Conservation (phyloP, 306 rosid genomes). For the Cicer chorassanicum region DNA sequence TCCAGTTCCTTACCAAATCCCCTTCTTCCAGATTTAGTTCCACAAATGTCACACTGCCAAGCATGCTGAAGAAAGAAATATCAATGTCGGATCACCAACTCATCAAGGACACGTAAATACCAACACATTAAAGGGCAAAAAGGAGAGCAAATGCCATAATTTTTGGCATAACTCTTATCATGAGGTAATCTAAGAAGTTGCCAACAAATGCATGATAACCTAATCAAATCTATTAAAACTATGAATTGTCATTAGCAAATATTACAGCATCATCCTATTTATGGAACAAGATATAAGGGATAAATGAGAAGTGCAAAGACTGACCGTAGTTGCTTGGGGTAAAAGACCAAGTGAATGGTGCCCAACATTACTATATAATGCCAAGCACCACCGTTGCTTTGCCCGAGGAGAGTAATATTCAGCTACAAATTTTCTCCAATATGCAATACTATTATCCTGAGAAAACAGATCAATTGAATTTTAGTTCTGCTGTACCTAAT, state of each 20-base stretch:
- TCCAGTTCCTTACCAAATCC: slow-evolving; percentile 79
- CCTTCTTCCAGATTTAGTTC: slow-evolving; percentile 94
- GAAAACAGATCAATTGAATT: slow-evolving; percentile 37
- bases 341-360: slow-evolving; percentile 92
- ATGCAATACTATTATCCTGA: slow-evolving; percentile 92
- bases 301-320: slow-evolving; percentile 39
- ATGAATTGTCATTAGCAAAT: background rate
- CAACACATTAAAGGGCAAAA: background rate
- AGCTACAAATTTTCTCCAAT: slow-evolving; percentile 97
- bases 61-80: slow-evolving; percentile 68
- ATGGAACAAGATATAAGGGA: slow-evolving; percentile 4
- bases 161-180: background rate
- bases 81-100: slow-evolving; percentile 30
- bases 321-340: slow-evolving; percentile 92
- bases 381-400: slow-evolving; percentile 95
- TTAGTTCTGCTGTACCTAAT: background rate
- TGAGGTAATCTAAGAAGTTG: background rate
- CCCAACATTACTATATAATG: slow-evolving; percentile 84
- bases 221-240: slow-evolving; percentile 17
- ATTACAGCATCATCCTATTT: slow-evolving; percentile 9
- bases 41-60: slow-evolving; percentile 96
- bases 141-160: background rate
- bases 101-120: slow-evolving; percentile 16
- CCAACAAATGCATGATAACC: background rate
- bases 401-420: slow-evolving; percentile 97